Conservation (phyloP, 106 monocot genomes). For the Gastrodia elata region DNA sequence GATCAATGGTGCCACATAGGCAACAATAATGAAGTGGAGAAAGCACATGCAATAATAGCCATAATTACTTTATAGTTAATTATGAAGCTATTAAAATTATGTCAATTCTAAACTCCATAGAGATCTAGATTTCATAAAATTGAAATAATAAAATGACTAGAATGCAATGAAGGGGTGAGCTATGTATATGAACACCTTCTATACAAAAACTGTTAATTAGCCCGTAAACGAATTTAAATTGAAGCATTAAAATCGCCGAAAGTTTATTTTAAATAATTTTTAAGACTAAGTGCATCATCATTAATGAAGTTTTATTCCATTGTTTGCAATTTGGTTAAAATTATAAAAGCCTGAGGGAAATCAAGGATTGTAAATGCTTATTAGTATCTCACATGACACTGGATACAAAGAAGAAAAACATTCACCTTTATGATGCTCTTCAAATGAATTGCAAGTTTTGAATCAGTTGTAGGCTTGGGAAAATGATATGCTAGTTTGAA, state of each 20-base stretch:
- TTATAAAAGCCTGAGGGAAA: not conserved
- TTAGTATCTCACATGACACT: not conserved
- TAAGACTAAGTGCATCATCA: not conserved
- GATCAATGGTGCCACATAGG: too few relatives aligned
- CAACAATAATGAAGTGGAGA: too few relatives aligned
- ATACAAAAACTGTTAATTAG: too few relatives aligned
- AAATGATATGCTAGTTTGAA: slow-evolving; percentile 40
- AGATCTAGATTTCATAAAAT: not conserved
- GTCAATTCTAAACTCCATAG: not conserved
- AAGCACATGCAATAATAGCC: too few relatives aligned
- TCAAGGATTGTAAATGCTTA: not conserved
- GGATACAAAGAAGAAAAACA: not conserved
- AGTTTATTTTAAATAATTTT: not conserved
- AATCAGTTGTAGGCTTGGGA: slow-evolving; percentile 48
- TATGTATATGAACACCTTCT: not conserved
- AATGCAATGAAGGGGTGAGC: not conserved
- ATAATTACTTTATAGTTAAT: not conserved
- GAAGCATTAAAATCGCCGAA: not conserved
- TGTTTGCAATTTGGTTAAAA: too few relatives aligned
- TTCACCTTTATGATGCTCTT: slow-evolving; percentile 88
- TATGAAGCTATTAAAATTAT: not conserved
- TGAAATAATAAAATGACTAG: not conserved
- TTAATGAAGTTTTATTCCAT: not conserved
- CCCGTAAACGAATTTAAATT: too few relatives aligned
- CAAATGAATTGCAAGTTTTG: slow-evolving; percentile 75